These are phyloP conservation scores for Nicotiana noctiflora DNA, from an alignment of 257 asterid genomes.

Conservation along the genomic window DNA sequence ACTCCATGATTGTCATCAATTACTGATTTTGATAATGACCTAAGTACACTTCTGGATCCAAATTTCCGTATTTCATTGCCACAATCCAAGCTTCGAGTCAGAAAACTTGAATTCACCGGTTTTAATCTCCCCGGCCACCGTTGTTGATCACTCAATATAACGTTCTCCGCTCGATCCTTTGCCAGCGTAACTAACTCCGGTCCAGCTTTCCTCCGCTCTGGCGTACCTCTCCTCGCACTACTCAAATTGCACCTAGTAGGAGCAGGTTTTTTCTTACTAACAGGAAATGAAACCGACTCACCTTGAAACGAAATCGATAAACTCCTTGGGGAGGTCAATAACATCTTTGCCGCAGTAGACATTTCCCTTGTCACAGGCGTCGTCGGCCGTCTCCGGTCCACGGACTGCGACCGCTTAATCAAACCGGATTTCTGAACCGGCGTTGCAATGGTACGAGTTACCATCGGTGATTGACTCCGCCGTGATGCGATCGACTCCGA, in stretches of 20 bases:
- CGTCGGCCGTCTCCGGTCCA: slow-evolving; percentile 28
- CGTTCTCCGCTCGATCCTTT: slow-evolving; percentile 51
- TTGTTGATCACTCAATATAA: slow-evolving; percentile 53
- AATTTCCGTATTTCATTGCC: slow-evolving; percentile 28
- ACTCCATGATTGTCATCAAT: slow-evolving; percentile 21
- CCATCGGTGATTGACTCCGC: slow-evolving; percentile 48
- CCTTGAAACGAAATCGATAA: slow-evolving; percentile 86
- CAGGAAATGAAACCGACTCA: slow-evolving; percentile 45
- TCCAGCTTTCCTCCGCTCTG: slow-evolving; percentile 49
- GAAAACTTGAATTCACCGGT: slow-evolving; percentile 36
- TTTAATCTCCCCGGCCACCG: slow-evolving; percentile 87
- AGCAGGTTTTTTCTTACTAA: slow-evolving; percentile 52
- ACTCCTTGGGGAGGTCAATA: slow-evolving; percentile 56
- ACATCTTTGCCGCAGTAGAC: slow-evolving; percentile 43
- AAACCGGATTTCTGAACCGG: slow-evolving; percentile 20
- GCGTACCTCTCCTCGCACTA: slow-evolving; percentile 50
- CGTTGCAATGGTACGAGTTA: slow-evolving; percentile 18
- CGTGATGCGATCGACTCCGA: slow-evolving; percentile 29
- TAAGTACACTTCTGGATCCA: slow-evolving; percentile 41
- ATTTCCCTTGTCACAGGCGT: slow-evolving; percentile 52
- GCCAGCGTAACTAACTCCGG: slow-evolving; percentile 43
- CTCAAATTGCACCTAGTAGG: slow-evolving; percentile 27
- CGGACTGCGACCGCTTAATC: slow-evolving; percentile 23
- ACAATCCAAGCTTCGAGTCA: slow-evolving; percentile 64
- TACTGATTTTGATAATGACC: slow-evolving; percentile 33